These are phyloP conservation scores for Beta corolliflora DNA, from an alignment of 179 eudicot genomes.

Conservation along the genomic window DNA sequence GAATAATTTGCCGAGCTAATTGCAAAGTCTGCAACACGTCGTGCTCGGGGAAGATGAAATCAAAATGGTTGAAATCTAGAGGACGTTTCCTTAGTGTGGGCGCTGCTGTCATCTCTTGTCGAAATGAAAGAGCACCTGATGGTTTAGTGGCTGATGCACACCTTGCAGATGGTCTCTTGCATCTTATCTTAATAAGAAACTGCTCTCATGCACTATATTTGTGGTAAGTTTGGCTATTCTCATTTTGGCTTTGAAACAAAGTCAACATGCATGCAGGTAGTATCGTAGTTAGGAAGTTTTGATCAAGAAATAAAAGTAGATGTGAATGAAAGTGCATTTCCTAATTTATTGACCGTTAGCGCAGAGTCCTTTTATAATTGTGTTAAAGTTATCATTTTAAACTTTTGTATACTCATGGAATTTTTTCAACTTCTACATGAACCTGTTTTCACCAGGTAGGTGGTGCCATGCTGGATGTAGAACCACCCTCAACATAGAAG, in stretches of 20 bases:
- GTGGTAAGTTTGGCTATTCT: slow-evolving; percentile 49
- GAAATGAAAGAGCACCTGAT: slow-evolving; percentile 97
- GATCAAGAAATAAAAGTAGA: not conserved
- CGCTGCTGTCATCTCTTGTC: slow-evolving; percentile 91
- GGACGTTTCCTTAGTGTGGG: slow-evolving; percentile 88
- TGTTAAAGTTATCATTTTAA: too few relatives aligned
- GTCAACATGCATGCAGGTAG: not conserved
- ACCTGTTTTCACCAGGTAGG: too few relatives aligned
- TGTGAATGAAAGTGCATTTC: not conserved
- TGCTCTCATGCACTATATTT: slow-evolving; percentile 85
- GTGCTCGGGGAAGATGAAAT: slow-evolving; percentile 32
- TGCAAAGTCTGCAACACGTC: slow-evolving; percentile 56
- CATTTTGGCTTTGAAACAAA: not conserved
- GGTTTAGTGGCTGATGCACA: slow-evolving; percentile 99
- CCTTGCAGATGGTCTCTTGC: slow-evolving; percentile 89
- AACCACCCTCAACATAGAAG: too few relatives aligned
- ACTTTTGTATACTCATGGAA: too few relatives aligned
- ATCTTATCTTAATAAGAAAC: slow-evolving; percentile 78
- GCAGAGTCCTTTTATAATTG: too few relatives aligned
- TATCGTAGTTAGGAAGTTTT: not conserved
- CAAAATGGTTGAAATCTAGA: slow-evolving; percentile 63
- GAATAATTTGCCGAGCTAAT: slow-evolving; percentile 65
- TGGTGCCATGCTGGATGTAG: too few relatives aligned
- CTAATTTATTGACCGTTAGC: too few relatives aligned
- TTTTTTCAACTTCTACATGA: too few relatives aligned